Evolutionary conservation across 176 grass and related monocot species (phyloP).

Genomic region (Otatea glauca): DNA sequence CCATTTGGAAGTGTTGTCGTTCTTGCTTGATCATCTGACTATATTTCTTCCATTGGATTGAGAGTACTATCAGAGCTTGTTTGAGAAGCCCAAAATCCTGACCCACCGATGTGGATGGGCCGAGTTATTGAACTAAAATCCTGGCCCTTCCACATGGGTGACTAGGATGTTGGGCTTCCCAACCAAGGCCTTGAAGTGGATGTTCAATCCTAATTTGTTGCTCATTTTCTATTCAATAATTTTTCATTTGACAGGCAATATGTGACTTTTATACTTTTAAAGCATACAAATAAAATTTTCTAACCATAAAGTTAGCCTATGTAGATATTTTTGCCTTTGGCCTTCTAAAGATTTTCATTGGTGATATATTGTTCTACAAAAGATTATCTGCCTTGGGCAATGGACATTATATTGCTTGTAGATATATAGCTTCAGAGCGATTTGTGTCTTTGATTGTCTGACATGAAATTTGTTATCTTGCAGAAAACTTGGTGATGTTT

Average conservation of each 20-base stretch:
- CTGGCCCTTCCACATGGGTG: too few relatives aligned
- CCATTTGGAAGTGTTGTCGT: conserved; percentile 6
- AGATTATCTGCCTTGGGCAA: neutral
- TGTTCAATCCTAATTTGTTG: too few relatives aligned
- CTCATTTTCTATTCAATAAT: neutral
- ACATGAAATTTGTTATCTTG: neutral
- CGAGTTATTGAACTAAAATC: too few relatives aligned
- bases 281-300: neutral
- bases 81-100: too few relatives aligned
- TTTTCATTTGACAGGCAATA: neutral
- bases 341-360: neutral
- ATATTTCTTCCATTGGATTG: too few relatives aligned
- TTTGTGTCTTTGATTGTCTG: neutral
- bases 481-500: neutral
- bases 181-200: too few relatives aligned
- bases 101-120: too few relatives aligned
- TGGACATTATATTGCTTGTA: neutral
- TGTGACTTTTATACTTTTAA: neutral
- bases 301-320: too few relatives aligned
- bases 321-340: neutral
- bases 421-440: neutral
- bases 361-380: neutral
- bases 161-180: too few relatives aligned
- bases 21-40: too few relatives aligned
- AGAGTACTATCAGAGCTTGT: too few relatives aligned